phyloP scores from a whole-genome alignment of 2,329 filamentous ascomycete species.

The Paradendryphiella salina region DNA sequence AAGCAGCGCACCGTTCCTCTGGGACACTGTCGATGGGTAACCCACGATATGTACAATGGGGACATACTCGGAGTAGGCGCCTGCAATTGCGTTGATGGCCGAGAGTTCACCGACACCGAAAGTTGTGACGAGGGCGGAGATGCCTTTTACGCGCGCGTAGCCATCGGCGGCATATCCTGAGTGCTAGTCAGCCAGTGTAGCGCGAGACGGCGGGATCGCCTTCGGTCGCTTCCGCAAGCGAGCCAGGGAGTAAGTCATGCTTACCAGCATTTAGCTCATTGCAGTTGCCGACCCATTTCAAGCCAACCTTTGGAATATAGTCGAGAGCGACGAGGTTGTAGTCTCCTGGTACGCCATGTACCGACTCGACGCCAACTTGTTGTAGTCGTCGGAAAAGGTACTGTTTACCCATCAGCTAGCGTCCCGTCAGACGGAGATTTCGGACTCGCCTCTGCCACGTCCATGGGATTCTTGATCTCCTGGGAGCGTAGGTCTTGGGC shows the following conservation, averaged over 20 bases:
- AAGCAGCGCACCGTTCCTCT: conserved; percentile 49
- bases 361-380: conserved; percentile 50
- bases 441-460: conserved; percentile 59
- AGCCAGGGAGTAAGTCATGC: conserved; percentile 6
- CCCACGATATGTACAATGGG: conserved; percentile 55
- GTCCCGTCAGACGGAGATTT: background rate
- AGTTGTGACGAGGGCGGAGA: conserved; percentile 53
- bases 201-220: background rate
- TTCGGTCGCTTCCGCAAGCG: background rate
- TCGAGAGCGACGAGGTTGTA: conserved; percentile 58
- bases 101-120: conserved; percentile 56
- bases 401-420: conserved; percentile 23
- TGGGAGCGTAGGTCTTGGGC: conserved; percentile 48
- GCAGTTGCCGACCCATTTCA: conserved; percentile 64
- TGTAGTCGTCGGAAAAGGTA: conserved; percentile 49
- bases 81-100: conserved; percentile 54
- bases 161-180: conserved; percentile 54
- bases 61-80: conserved; percentile 53
- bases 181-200: conserved; percentile 1
- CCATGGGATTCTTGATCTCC: conserved; percentile 52
- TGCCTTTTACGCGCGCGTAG: conserved; percentile 53
- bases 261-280: conserved; percentile 64
- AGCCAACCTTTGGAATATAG: conserved; percentile 58
- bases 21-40: conserved; percentile 48
- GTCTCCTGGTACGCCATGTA: conserved; percentile 54